phyloP scores from a whole-genome alignment of 768 basidiomycete species.

The Kwoniella heveanensis region DNA sequence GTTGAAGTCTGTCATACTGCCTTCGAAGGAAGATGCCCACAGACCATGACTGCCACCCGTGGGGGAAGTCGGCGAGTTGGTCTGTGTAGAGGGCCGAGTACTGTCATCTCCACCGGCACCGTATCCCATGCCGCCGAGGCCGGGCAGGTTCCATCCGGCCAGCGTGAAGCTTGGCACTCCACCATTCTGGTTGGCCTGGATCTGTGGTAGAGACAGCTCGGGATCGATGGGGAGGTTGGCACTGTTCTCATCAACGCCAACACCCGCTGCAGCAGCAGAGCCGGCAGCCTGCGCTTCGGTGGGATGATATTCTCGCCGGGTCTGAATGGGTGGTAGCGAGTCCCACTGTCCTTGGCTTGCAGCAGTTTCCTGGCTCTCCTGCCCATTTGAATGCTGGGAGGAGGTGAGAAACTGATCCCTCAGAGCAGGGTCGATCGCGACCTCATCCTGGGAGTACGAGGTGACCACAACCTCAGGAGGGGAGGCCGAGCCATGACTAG shows the following conservation, averaged over 20 bases:
- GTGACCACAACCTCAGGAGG: not conserved
- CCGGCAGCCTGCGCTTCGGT: not conserved
- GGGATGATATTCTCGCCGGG: not conserved
- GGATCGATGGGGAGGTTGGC: slow-evolving; percentile 1
- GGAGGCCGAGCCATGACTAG: not conserved
- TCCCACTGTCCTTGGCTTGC: not conserved
- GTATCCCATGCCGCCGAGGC: not conserved
- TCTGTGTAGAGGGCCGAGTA: slow-evolving; percentile 12
- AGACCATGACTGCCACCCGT: not conserved
- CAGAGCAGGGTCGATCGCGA: not conserved
- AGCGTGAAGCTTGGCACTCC: not conserved
- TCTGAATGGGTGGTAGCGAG: not conserved
- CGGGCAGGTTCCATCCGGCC: not conserved
- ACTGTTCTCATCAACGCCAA: not conserved
- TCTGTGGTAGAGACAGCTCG: not conserved
- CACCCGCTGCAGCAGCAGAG: not conserved
- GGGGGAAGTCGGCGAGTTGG: slow-evolving; percentile 15
- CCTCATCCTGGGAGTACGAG: not conserved
- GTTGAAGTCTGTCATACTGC: slow-evolving; percentile 10
- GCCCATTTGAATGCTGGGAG: not conserved
- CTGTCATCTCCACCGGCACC: not conserved
- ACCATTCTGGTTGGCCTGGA: not conserved
- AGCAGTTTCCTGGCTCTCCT: not conserved
- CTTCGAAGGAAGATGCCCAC: slow-evolving; percentile 12
- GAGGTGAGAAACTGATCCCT: not conserved